Conservation (phyloP, 2,329 filamentous ascomycete genomes). For the Dryadomyces sulphureus region DNA sequence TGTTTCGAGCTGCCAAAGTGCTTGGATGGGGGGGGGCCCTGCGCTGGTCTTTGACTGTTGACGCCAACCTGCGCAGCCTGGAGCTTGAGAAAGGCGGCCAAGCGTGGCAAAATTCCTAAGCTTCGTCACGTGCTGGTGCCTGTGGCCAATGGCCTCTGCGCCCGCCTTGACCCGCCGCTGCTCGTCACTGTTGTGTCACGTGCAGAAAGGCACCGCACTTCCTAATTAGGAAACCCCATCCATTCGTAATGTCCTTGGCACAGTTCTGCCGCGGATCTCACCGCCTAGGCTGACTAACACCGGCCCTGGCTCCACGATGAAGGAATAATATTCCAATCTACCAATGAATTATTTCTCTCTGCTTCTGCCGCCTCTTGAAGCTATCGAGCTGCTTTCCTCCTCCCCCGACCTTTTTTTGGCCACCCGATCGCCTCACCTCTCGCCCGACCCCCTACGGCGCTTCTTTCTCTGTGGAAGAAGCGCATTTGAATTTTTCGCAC, state of each 20-base stretch:
- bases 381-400: neutral
- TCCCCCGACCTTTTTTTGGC: constrained; percentile 1
- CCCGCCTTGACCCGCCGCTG: neutral
- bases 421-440: neutral
- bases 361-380: neutral
- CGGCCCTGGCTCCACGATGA: neutral
- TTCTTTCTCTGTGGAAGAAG: neutral
- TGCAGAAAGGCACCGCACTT: neutral
- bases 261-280: neutral
- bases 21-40: too few species aligned
- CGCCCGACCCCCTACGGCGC: neutral
- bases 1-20: neutral
- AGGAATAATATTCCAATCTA: too few species aligned
- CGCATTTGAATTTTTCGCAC: neutral
- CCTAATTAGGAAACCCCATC: neutral
- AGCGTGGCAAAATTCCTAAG: constrained; percentile 9
- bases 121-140: constrained; percentile 6
- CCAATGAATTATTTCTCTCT: neutral
- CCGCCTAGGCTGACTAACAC: neutral
- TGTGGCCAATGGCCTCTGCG: neutral
- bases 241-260: neutral
- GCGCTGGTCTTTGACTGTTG: constrained; percentile 9
- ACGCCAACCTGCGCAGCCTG: constrained; percentile 20
- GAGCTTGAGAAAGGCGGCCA: constrained; percentile 10
- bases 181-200: neutral